Evolutionary conservation across 2,329 filamentous ascomycete genomes (phyloP), one percentile per base, ranked within the genome.

Genomic region (Colletotrichum nymphaeae): DNA sequence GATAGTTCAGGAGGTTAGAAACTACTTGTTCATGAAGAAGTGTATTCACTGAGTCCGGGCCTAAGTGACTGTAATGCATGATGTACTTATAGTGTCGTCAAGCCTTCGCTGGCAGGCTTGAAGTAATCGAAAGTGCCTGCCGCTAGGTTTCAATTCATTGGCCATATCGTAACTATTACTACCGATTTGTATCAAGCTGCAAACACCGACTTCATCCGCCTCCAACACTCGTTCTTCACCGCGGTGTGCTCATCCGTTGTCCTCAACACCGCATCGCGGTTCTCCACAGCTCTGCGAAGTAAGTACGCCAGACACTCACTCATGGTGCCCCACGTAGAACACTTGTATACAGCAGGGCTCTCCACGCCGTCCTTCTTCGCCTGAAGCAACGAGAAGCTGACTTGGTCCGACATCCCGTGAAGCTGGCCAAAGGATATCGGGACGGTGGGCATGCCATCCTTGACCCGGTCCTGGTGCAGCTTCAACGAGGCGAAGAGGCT

Each of bases 341-440:
- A 85, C 75, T 85, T 85, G 75, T 79, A 84, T 1, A 84, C 83
- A 22, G 80, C 78, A 0, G 81, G 80, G 1, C 74, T 73, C 12
- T 72, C 62, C 55, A 69, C 72, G 19, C 72, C 74, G 1, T 76
- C 77, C 11, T 76, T 74, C 73, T 82, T 83, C 30, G 78, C 70
- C 49, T 85, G 82, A 11, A 90, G 81, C 0, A 90, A 80, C 5
- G 82, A 80, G 76, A 88, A 88, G 65, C 84, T 87, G 49, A 90
- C 85, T 74, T 89, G 87, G 69, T 90, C 88, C 3, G 88, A 87
- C 88, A 90, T 90, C 30, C 88, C 88, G 63, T 88, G 86, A 0
- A 90, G 81, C 79, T 90, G 88, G 3, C 86, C 88, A 74, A 87
- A 90, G 52, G 77, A 82, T 5, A 89, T 81, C 0, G 78, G 75